Evolutionary conservation across 2,329 filamentous ascomycete species (phyloP), one percentile per base, ranked within the genome.

Genomic region (Botryotinia convoluta): DNA sequence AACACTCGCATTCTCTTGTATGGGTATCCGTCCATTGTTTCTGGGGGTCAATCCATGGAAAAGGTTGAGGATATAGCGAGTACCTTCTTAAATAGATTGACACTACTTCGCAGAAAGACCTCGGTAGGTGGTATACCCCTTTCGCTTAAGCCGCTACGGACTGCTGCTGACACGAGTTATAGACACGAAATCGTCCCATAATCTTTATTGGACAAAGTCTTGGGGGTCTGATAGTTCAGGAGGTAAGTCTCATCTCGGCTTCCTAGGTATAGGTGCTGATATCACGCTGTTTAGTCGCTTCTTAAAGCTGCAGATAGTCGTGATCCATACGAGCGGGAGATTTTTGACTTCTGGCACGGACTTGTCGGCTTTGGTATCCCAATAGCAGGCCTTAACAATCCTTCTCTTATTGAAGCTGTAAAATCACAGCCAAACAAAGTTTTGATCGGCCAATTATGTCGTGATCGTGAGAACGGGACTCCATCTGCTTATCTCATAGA

Each of bases 151-250:
- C 7, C 7, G 16, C 44, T 29, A 35, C 7, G 4, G 14, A 16
- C 45, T 32, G 18, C 26, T 20, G 35, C 29, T 60, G 18, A 68
- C n/a, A 39, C 18, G 1, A 22, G 16, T 16, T 3, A 26, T 10
- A 73, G 71, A 73, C 71, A 6, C 57, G 12, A 51, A n/a, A 45
- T 26, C 65, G 57, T 9, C 71, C 71, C 8, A 73, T 73, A 14
- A 70, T 73, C 7, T 73, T 73, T 16, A 73, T 73, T n/a, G 71
- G 71, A 9, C 65, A 73, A 22, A 73, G 71, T 45, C 65, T 73
- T 2, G 71, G 71, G 12, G 71, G 71, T 3, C 35, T 73, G 9
- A 62, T 73, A 32, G 45, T 73, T 6, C 64, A 73, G 42, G 65
- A 69, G 6, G 71, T 57, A 37, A 37, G 39, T 60, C 12, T 20